Base-by-base conservation (phyloP, 2,329 filamentous ascomycete genomes). In the Aspergillus sp. region DNA sequence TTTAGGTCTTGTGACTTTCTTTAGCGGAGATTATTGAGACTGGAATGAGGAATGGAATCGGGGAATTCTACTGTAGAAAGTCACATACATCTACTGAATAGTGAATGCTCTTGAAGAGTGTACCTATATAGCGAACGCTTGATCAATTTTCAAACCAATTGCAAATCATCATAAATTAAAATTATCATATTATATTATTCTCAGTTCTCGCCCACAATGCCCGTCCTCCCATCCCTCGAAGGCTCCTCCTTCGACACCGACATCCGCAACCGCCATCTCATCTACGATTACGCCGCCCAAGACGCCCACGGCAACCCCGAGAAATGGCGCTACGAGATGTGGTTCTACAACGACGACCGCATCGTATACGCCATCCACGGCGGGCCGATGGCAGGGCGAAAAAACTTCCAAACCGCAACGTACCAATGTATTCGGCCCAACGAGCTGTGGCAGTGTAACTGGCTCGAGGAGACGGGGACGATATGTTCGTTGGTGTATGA, bases 271-370 rank as follows among this genome's bases (percentile, higher is more conserved):
- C 69, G 73, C 3, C 77, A 81, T 48, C 64, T 81, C 1, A 67
- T 81, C 42, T 81, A 82, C 57, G 76, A 81, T 50, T 80, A 81
- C 50, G 67, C 72, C 33, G 76, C 74, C 1, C 59, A 73, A 41
- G 71, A 76, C 43, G 50, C 48, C 2, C 44, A 71, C 1, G 75
- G 76, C 7, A 74, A 74, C 5, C 71, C 75, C 0, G 74, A 79
- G 40, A 81, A 78, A 56, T 82, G 78, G 79, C 71, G 75, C 2
- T 82, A 82, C 51, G 78, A 82, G 47, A 73, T 82, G 55, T 81
- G 78, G 78, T 80, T 80, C 61, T 76, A 75, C 52, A 77, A 72
- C n/a, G 61, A 72, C 12, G 62, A 70, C 42, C 71, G 76, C 5
- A 71, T 79, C 38, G 73, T 81, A 46, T 82, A 82, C 51, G 71